These are phyloP conservation scores for Heteromeles arbutifolia DNA, from an alignment of 306 rosid species.

Conservation along the genomic window DNA sequence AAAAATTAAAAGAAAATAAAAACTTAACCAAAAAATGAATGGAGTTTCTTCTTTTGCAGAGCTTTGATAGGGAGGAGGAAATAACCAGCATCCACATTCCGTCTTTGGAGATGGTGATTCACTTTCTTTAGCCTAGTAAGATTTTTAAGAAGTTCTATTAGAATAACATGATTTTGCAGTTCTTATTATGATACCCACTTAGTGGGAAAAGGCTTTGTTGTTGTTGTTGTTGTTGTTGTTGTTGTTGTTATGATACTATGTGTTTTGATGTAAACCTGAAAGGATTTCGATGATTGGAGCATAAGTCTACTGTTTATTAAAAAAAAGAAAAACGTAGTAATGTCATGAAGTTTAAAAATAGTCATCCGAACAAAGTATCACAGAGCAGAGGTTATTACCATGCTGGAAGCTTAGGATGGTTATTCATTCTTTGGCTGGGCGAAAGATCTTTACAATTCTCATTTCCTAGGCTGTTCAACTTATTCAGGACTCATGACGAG, in stretches of 20 bases:
- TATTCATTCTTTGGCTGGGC: too few species aligned
- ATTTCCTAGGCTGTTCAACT: too few species aligned
- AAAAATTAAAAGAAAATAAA: too few species aligned
- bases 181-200: background rate
- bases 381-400: background rate
- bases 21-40: background rate
- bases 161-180: background rate
- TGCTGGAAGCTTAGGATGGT: background rate
- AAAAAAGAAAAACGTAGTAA: background rate
- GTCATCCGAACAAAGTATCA: background rate
- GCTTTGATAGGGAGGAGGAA: constrained; percentile 86
- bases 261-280: background rate
- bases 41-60: constrained; percentile 42
- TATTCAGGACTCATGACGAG: too few species aligned
- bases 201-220: too few species aligned
- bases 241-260: background rate
- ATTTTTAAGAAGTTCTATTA: constrained; percentile 14
- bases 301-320: background rate
- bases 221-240: too few species aligned
- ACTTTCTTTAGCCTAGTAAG: constrained; percentile 53
- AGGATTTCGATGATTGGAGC: background rate
- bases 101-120: constrained; percentile 89
- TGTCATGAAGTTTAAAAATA: background rate
- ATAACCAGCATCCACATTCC: constrained; percentile 49
- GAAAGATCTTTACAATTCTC: too few species aligned